These are phyloP conservation scores for Phytomonas francai DNA, from an alignment of 208 protist genomes.

Conservation along the genomic window DNA sequence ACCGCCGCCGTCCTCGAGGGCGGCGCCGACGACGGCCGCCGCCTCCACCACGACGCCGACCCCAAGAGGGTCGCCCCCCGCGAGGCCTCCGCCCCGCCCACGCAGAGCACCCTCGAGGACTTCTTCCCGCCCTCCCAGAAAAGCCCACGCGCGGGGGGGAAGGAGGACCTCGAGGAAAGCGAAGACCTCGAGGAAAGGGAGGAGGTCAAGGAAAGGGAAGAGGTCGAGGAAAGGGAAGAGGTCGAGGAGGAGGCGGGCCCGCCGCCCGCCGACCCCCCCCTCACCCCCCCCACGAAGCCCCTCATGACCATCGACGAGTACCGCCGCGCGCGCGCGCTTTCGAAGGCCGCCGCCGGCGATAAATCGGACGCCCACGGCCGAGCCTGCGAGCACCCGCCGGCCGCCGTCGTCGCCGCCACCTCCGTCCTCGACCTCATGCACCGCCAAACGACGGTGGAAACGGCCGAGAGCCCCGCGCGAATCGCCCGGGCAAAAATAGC, in stretches of 20 bases:
- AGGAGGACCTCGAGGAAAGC: no score
- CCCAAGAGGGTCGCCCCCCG: constrained; percentile 33
- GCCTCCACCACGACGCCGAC: constrained; percentile 27
- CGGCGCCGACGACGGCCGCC: constrained; percentile 7
- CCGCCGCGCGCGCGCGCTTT: constrained; percentile 2
- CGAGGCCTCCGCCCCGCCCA: constrained; percentile 47
- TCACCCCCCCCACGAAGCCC: background rate
- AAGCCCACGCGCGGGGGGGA: no score
- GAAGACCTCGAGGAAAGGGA: no score
- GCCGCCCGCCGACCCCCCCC: background rate
- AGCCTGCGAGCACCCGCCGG: background rate
- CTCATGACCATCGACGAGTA: constrained; percentile 10
- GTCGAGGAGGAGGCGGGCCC: background rate
- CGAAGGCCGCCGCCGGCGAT: background rate
- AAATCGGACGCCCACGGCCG: background rate
- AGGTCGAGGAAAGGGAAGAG: constrained; percentile 2
- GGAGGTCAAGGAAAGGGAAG: no score
- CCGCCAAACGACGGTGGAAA: background rate
- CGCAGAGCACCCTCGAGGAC: constrained; percentile 48
- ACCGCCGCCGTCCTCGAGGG: constrained; percentile 70
- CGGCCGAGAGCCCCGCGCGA: background rate
- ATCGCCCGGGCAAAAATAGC: background rate
- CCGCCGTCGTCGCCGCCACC: background rate
- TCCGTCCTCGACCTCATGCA: constrained; percentile 25
- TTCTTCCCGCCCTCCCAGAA: constrained; percentile 18